Base-by-base conservation (phyloP, 2,329 filamentous ascomycete species). In the Pezizomycotina sp. region DNA sequence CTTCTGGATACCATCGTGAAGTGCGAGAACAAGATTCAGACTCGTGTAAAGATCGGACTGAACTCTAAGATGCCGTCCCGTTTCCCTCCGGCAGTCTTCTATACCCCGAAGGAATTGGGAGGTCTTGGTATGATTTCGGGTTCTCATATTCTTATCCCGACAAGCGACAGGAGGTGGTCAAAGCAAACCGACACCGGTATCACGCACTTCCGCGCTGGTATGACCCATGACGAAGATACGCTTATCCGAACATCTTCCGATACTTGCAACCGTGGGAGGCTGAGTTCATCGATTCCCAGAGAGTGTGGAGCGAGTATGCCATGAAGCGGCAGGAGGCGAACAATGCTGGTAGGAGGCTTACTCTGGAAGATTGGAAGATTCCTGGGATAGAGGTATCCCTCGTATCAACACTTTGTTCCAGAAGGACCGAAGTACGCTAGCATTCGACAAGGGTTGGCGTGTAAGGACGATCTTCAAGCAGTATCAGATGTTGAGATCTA, bases 241-340 rank as follows among this genome's bases (percentile, higher is more conserved):
- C 62, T 98, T 34, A 98, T 98, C 42, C 89, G 6, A 95, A 98
- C 56, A 98, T 98, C 51, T 95, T 95, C 74, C 75, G 89, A 42
- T 98, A 98, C 60, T 95, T 98, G 55, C 92, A 95, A 47, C 86
- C 89, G 0, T 98, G 89, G 89, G 89, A 98, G 57, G 81, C 86
- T 1, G 89, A 98, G 56, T 98, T 98, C 59, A 92, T 95, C 49
- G 91, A 98, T 56, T 98, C 89, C 3, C 91, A 98, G 57, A 77
- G 91, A 50, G 89, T 98, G 1, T 98, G 89, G 89, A 95, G 89
- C 16, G 89, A 98, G 52, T 98, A 98, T 55, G 93, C 86, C 1
- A 89, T 98, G 61, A 98, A 98, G 65, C 77, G 89, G 29, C 68
- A 91, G 47, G 89, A 98, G 56, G 91, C 89, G 13, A 92, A 93